Evolutionary conservation across 2,329 filamentous ascomycete species (phyloP).

Genomic region (Geoglossum cookeanum): DNA sequence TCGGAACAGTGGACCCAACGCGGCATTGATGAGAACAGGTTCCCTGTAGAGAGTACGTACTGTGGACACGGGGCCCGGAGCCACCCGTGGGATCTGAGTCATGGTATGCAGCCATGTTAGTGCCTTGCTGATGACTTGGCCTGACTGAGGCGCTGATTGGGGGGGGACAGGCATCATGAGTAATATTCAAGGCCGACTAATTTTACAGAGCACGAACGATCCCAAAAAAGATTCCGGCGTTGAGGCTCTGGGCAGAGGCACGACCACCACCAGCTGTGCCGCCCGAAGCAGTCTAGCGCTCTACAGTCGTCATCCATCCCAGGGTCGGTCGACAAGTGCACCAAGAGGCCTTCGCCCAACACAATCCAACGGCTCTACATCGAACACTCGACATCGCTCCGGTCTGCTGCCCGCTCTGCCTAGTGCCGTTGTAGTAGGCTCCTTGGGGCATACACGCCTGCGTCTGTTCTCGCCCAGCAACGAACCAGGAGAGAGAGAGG

Average conservation of each 20-base stretch:
- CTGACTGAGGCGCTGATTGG: not conserved
- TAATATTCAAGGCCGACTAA: not conserved
- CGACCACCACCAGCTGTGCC: not conserved
- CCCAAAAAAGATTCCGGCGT: not conserved
- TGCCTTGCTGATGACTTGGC: not conserved
- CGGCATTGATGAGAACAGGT: not conserved
- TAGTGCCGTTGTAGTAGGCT: not conserved
- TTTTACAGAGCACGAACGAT: not conserved
- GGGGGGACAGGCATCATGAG: not conserved
- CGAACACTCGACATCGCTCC: not conserved
- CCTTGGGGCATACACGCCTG: too few relatives aligned
- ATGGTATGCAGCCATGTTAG: not conserved
- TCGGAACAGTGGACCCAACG: not conserved
- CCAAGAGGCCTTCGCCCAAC: not conserved
- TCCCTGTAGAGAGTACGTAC: not conserved
- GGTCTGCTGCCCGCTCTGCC: not conserved
- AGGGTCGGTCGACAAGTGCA: not conserved
- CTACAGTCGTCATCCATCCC: not conserved
- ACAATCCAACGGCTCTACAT: not conserved
- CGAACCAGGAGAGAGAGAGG: not conserved
- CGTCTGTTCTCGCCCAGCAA: not conserved
- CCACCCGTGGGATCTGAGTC: not conserved
- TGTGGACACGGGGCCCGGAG: not conserved
- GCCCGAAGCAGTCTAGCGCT: not conserved
- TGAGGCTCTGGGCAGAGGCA: not conserved